Evolutionary conservation across 257 asterid species (phyloP), one percentile per base, ranked within the genome.

Genomic region (Eucommia ulmoides): DNA sequence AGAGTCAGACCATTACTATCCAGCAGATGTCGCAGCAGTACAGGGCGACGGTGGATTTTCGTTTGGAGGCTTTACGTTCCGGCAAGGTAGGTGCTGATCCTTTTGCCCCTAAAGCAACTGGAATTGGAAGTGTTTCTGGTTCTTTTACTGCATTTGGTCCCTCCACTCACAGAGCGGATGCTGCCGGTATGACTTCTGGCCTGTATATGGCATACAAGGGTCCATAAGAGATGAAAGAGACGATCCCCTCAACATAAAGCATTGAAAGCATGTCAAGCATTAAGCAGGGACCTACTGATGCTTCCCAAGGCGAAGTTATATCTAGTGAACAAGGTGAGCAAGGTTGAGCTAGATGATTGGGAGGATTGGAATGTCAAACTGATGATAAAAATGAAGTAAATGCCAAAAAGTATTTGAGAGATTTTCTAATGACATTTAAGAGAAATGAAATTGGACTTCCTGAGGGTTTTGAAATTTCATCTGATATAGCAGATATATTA

Each of bases 161-260:
- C n/a, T n/a, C n/a, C n/a, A n/a, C n/a, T 24, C 67, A 60, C 59
- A 89, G 70, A 59, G 81, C 88, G 41, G 94, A 91, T 61, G 94
- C 91, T 54, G 86, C 85, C 14, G 89, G 83, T 52, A 71, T 93
- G 22, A 77, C 75, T 69, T 68, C 96, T 52, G 99, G 83, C 72
- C 84, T 83, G 42, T 91, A 91, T 62, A 73, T 60, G 63, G 99
- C 96, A 5, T 86, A 91, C 57, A 83, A 81, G 73, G 93, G 93
- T 24, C 96, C 96, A 2, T 94, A 91, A 54, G 93, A 91, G 54
- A 83, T 70, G 67, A 84, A 75, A 48, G 94, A 79, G 26, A 21
- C 41, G 41, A 62, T 45, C n/a, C 53, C 54, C 59, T 49, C 82
- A 46, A 53, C 56, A 16, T 84, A 67, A 52, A 52, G 59, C 38